phyloP scores from a whole-genome alignment of 2,329 filamentous ascomycete species.

The Alternaria panax region DNA sequence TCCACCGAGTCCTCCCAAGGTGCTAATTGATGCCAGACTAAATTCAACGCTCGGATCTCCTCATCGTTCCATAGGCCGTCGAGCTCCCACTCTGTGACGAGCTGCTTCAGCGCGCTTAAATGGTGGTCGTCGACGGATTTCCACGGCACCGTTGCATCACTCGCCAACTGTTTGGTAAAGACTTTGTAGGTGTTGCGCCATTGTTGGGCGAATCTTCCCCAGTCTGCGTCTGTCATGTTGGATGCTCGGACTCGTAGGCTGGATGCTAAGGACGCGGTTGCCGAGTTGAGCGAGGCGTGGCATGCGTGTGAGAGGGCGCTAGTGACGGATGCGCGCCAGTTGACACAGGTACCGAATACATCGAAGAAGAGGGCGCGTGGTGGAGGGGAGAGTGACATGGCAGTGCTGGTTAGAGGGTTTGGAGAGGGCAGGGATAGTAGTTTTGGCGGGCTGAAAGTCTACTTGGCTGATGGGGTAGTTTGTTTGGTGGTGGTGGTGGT shows the following conservation, averaged over 20 bases:
- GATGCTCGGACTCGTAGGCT: constrained; percentile 58
- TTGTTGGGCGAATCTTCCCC: constrained; percentile 70
- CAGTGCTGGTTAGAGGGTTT: constrained; percentile 8
- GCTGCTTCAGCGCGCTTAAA: constrained; percentile 64
- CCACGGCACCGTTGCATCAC: constrained; percentile 58
- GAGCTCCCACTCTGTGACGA: constrained; percentile 66
- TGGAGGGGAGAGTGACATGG: constrained; percentile 34
- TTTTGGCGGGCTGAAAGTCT: not conserved
- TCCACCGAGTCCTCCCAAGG: constrained; percentile 72
- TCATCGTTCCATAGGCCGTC: constrained; percentile 63
- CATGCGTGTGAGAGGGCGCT: constrained; percentile 64
- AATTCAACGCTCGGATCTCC: constrained; percentile 55
- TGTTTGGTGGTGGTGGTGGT: too few species aligned
- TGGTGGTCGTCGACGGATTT: constrained; percentile 78
- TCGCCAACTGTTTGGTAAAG: constrained; percentile 66
- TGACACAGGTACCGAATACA: constrained; percentile 80
- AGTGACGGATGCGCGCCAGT: constrained; percentile 76
- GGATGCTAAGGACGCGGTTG: constrained; percentile 55
- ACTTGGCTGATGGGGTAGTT: not conserved
- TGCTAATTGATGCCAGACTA: constrained; percentile 74
- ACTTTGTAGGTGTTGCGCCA: constrained; percentile 71
- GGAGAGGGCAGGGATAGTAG: not conserved
- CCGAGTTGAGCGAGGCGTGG: constrained; percentile 56
- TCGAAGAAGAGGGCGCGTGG: constrained; percentile 73
- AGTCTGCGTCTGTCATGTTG: constrained; percentile 64